Evolutionary conservation across 2,329 filamentous ascomycete species (phyloP), one percentile per base, ranked within the genome.

Genomic region (Nemania abortiva): DNA sequence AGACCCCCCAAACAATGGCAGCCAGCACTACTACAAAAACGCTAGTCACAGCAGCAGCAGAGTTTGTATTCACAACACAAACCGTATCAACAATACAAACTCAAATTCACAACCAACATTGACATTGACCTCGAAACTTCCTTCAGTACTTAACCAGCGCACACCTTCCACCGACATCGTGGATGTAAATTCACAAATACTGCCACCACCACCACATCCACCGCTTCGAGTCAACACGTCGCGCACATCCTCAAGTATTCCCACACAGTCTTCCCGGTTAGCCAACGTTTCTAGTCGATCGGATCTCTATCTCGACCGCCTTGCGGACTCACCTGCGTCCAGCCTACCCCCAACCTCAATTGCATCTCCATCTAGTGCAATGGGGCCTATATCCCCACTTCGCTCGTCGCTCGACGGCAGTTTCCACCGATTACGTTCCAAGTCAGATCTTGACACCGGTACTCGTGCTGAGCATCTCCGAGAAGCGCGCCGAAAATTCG

Each of bases 401-500:
- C 88, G 89, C 61, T 84, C 81, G 65, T 90, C 89, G 0, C 82
- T 91, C 56, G 89, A 91, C 67, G 80, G 82, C 67, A 84, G 84
- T 27, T 90, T 90, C 72, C 79, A 79, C 3, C 88, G 89, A 59
- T 79, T 90, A 5, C 87, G 89, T 70, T 87, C 86, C 57, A 86
- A 87, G 69, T 89, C 88, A 49, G 88, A 90, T 71, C 80, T 89
- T 18, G 87, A 89, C 74, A 84, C 86, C 6, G 83, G 81, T 13
- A 82, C 83, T 0, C 86, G 87, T 31, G 81, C 85, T 59, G 87
- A 89, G 69, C 86, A 88, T 50, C 86, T 91, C 39, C 85, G 87
- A 53, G 85, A 87, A 74, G 89, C 88, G 3, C 88, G 89, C 62
- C 87, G 87, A 73, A 89, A 87, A 74, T 91, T 90, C 70, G 85